phyloP scores from a whole-genome alignment of 2,329 filamentous ascomycete genomes.

The Exophiala calicioides region DNA sequence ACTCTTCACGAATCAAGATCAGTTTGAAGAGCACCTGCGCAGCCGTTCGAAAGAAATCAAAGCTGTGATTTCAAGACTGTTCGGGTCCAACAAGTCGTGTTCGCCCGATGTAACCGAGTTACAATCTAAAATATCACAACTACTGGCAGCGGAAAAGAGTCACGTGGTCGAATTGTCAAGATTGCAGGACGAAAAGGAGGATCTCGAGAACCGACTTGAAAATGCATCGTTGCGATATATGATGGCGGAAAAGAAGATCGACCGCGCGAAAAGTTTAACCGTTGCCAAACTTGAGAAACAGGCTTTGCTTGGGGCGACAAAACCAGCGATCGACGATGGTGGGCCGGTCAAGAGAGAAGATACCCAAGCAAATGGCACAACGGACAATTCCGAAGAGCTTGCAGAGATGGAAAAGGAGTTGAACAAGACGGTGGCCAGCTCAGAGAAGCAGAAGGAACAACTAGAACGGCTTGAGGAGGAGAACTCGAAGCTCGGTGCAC shows the following conservation, averaged over 20 bases:
- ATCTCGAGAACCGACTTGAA: slow-evolving; percentile 82
- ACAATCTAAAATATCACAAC: slow-evolving; percentile 71
- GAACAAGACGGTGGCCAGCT: slow-evolving; percentile 73
- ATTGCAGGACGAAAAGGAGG: slow-evolving; percentile 75
- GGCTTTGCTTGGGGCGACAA: slow-evolving; percentile 67
- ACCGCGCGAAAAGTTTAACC: slow-evolving; percentile 82
- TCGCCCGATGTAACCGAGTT: slow-evolving; percentile 71
- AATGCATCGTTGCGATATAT: slow-evolving; percentile 87
- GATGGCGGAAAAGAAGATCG: slow-evolving; percentile 91
- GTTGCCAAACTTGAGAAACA: slow-evolving; percentile 92
- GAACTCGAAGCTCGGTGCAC: slow-evolving; percentile 71
- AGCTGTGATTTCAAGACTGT: slow-evolving; percentile 69
- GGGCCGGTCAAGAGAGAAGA: slow-evolving; percentile 53
- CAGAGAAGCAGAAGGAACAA: slow-evolving; percentile 84
- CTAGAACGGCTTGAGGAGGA: slow-evolving; percentile 76
- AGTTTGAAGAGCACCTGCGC: slow-evolving; percentile 77
- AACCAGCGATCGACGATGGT: slow-evolving; percentile 47
- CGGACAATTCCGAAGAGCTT: slow-evolving; percentile 55
- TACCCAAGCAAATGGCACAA: slow-evolving; percentile 56
- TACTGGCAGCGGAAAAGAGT: slow-evolving; percentile 81
- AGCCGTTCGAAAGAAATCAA: slow-evolving; percentile 76
- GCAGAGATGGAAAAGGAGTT: slow-evolving; percentile 74
- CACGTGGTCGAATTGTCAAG: slow-evolving; percentile 75
- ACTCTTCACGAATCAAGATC: slow-evolving; percentile 56
- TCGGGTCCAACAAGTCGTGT: slow-evolving; percentile 49